phyloP scores from a whole-genome alignment of 371 early-diverging fungal genomes.

The Circinella umbellata region DNA sequence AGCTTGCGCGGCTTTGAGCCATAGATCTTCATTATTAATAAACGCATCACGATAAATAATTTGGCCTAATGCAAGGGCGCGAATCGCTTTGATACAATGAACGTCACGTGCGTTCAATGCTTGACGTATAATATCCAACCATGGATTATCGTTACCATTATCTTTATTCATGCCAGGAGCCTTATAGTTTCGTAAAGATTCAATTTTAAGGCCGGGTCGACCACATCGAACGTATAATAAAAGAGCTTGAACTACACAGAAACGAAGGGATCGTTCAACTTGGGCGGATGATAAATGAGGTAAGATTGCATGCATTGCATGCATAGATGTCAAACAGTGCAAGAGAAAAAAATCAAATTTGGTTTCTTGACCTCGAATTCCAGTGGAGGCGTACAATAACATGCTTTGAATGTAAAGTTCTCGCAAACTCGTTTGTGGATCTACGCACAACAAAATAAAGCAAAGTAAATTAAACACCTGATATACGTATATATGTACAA shows the following conservation, averaged over 20 bases:
- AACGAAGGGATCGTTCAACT: constrained; percentile 24
- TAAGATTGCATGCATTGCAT: constrained; percentile 51
- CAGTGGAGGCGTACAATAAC: constrained; percentile 30
- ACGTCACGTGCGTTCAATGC: constrained; percentile 31
- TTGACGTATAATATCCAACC: too few relatives aligned
- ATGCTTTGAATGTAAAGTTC: constrained; percentile 4
- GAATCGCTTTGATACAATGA: constrained; percentile 58
- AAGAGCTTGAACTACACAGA: constrained; percentile 38
- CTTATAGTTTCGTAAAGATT: constrained; percentile 23
- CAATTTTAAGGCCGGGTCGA: constrained; percentile 42
- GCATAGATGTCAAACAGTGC: constrained; percentile 58
- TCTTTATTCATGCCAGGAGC: constrained; percentile 21
- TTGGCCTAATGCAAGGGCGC: constrained; percentile 49
- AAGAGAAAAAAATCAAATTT: constrained; percentile 53
- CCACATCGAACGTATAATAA: constrained; percentile 41
- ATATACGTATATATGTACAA: too few relatives aligned
- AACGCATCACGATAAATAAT: background rate
- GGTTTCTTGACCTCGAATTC: constrained; percentile 29
- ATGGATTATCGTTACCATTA: too few relatives aligned
- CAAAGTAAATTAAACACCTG: too few relatives aligned
- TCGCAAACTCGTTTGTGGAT: constrained; percentile 31
- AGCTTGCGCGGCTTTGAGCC: background rate
- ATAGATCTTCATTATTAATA: background rate
- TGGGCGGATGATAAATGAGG: constrained; percentile 33
- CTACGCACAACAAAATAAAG: too few relatives aligned